Evolutionary conservation across 2,329 filamentous ascomycete species (phyloP).

Genomic region (Fusarium haematococcum): DNA sequence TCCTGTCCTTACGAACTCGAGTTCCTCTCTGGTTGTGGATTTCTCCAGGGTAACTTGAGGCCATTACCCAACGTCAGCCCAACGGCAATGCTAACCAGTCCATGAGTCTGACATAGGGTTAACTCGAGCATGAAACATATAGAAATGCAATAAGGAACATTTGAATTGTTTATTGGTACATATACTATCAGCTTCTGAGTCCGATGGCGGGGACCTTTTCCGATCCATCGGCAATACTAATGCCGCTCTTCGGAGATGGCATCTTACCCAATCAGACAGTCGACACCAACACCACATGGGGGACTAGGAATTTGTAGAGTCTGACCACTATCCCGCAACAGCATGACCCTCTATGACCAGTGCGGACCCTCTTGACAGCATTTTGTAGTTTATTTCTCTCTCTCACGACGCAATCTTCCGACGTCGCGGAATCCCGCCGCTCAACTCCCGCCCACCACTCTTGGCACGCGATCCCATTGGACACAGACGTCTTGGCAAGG

Average conservation of each 20-base stretch:
- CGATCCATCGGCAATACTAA: neutral
- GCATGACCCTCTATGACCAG: neutral
- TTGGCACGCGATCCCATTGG: neutral
- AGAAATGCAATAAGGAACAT: neutral
- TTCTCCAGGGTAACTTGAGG: neutral
- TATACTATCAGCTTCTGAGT: neutral
- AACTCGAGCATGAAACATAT: neutral
- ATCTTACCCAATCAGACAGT: too few species aligned
- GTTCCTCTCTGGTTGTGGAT: neutral
- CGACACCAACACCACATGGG: neutral
- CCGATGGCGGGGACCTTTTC: neutral
- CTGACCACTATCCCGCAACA: neutral
- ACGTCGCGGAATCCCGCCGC: neutral
- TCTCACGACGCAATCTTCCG: neutral
- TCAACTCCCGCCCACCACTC: neutral
- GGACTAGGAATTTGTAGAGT: neutral
- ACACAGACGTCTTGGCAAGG: neutral
- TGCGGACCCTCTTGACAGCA: neutral
- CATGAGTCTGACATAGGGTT: too few species aligned
- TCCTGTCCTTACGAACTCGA: neutral
- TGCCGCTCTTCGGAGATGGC: neutral
- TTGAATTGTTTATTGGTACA: neutral
- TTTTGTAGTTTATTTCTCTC: neutral
- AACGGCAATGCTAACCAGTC: too few species aligned
- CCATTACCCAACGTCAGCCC: too few species aligned